These are phyloP conservation scores for Elongisporangium anandrum DNA, from an alignment of 352 stramenopile species.

Conservation along the genomic window DNA sequence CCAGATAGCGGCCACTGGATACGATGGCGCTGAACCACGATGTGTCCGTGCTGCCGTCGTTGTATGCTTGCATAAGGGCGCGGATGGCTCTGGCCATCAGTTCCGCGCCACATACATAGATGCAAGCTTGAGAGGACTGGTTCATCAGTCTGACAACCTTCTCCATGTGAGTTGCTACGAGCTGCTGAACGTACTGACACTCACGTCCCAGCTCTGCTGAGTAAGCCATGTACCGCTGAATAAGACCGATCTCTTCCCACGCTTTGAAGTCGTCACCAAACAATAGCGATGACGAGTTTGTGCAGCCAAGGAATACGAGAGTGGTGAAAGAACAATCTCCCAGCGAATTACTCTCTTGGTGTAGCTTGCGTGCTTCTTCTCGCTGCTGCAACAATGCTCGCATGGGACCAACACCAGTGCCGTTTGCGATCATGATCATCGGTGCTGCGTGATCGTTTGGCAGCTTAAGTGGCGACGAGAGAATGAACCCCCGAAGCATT, in stretches of 20 bases:
- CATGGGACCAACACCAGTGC: conserved; percentile 92
- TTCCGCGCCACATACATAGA: too few relatives aligned
- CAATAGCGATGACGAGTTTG: conserved; percentile 19
- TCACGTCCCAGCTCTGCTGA: conserved; percentile 10
- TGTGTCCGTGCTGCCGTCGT: not conserved
- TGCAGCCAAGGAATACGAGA: conserved; percentile 28
- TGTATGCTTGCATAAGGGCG: too few relatives aligned
- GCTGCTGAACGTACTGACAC: conserved; percentile 19
- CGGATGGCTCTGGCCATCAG: conserved; percentile 12
- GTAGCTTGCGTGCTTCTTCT: conserved; percentile 3
- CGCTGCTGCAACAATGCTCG: conserved; percentile 38
- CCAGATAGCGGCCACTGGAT: conserved; percentile 14
- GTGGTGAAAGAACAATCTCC: conserved; percentile 6
- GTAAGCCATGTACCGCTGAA: conserved; percentile 24
- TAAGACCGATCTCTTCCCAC: conserved; percentile 23
- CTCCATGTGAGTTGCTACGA: conserved; percentile 13
- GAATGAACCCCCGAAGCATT: conserved; percentile 68
- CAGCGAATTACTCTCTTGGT: too few relatives aligned
- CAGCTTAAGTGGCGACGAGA: conserved; percentile 88
- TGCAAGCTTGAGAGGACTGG: conserved; percentile 6
- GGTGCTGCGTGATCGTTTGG: conserved; percentile 70
- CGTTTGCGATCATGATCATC: conserved; percentile 90
- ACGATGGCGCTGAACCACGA: conserved; percentile 12
- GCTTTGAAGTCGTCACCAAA: conserved; percentile 27
- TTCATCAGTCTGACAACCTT: conserved; percentile 16